phyloP scores from a whole-genome alignment of 176 grass and related monocot genomes.

The Microstegium vimineum region DNA sequence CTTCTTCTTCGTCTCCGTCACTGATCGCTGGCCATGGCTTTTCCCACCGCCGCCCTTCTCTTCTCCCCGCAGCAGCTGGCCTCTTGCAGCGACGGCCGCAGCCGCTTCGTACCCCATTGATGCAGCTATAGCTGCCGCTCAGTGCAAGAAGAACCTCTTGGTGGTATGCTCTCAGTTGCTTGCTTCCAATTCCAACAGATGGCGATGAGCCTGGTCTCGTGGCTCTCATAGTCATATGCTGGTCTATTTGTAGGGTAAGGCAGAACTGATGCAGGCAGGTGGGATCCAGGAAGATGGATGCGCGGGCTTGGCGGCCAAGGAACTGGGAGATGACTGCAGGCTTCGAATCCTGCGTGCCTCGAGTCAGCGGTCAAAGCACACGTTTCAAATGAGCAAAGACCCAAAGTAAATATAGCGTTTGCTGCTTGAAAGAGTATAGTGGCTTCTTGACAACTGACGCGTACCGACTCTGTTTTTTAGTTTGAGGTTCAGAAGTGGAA shows the following conservation, averaged over 20 bases:
- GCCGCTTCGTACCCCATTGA: constrained; percentile 28
- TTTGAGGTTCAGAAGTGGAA: too few relatives aligned
- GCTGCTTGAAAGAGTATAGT: too few relatives aligned
- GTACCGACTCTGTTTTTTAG: too few relatives aligned
- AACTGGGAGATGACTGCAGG: not conserved
- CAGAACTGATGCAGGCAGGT: not conserved
- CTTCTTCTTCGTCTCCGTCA: not conserved
- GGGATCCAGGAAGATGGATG: not conserved
- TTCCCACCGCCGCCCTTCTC: not conserved
- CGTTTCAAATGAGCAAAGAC: not conserved
- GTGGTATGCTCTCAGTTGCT: too few relatives aligned
- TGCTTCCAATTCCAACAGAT: too few relatives aligned
- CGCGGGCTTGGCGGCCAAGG: constrained; percentile 17
- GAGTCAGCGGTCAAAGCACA: not conserved
- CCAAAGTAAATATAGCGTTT: too few relatives aligned
- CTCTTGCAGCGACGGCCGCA: not conserved
- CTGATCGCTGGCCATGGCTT: not conserved
- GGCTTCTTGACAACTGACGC: too few relatives aligned
- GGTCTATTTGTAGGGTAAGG: not conserved
- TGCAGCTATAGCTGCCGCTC: not conserved
- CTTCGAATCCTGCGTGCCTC: not conserved
- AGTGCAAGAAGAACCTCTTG: not conserved
- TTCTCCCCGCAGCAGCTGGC: not conserved
- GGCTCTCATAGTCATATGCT: too few relatives aligned
- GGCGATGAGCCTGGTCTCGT: too few relatives aligned